Percentiles rank a stretch among this genome's conserved stretches.
phyloP scores from a whole-genome alignment of 169 alveolate genomes.

The Plasmodium chabaudi region DNA sequence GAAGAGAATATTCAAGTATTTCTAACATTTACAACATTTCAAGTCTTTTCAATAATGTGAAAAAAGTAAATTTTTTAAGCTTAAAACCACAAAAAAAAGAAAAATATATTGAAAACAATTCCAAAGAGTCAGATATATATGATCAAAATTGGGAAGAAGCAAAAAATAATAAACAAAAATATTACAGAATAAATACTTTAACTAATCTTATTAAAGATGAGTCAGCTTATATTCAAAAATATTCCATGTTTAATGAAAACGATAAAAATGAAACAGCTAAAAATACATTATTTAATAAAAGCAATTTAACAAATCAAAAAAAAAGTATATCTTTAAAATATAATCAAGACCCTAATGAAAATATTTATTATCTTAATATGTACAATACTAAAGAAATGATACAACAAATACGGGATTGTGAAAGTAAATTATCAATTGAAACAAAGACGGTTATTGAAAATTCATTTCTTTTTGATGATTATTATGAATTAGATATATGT shows the following conservation, averaged over 20 bases:
- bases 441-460: constrained; percentile 37
- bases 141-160: constrained; percentile 17
- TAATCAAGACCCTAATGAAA: constrained; percentile 28
- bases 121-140: neutral
- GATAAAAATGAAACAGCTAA: constrained; percentile 38
- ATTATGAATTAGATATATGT: constrained; percentile 27
- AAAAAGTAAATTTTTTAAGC: constrained; percentile 6
- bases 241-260: constrained; percentile 61
- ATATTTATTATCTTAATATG: constrained; percentile 22
- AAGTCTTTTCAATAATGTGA: neutral
- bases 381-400: constrained; percentile 1
- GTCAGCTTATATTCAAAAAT: constrained; percentile 39
- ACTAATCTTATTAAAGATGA: constrained; percentile 44
- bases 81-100: constrained; percentile 11
- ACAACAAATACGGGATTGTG: constrained; percentile 3
- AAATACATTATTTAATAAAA: constrained; percentile 11
- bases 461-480: constrained; percentile 28
- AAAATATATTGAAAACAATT: neutral
- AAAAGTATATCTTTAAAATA: neutral
- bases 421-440: constrained; percentile 15
- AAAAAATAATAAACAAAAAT: neutral
- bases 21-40: constrained; percentile 18
- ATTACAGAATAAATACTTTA: constrained; percentile 14
- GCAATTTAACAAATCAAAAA: neutral
- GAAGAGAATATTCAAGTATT: neutral